These are phyloP conservation scores for Kazachstania taianensis DNA, from an alignment of 805 yeast species.

Conservation along the genomic window DNA sequence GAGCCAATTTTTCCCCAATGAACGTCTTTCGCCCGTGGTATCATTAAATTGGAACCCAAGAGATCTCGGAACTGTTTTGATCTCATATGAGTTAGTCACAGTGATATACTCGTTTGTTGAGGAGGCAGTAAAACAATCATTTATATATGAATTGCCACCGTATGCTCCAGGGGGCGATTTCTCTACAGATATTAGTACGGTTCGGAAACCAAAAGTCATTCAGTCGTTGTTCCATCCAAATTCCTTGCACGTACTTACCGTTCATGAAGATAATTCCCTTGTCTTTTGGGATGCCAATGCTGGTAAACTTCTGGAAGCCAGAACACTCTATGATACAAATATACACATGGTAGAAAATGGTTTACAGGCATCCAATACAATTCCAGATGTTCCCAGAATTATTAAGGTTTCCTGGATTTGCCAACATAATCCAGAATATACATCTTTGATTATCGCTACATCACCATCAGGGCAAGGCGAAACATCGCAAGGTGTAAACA, in stretches of 20 bases:
- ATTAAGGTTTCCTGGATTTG: conserved; percentile 67
- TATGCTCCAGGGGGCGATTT: conserved; percentile 67
- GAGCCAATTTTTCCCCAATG: conserved; percentile 42
- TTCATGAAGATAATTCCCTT: conserved; percentile 72
- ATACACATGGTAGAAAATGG: conserved; percentile 42
- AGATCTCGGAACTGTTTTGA: conserved; percentile 67
- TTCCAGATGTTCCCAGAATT: conserved; percentile 31
- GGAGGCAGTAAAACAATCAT: conserved; percentile 44
- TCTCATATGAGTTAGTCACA: conserved; percentile 62
- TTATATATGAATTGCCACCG: conserved; percentile 53
- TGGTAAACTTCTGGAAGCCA: conserved; percentile 64
- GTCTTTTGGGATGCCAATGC: conserved; percentile 89
- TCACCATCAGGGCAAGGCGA: conserved; percentile 34
- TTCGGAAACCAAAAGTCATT: conserved; percentile 34
- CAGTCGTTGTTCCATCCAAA: conserved; percentile 84
- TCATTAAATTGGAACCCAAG: conserved; percentile 78
- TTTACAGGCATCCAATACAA: conserved; percentile 11
- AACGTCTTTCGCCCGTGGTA: conserved; percentile 52
- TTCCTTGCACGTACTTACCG: conserved; percentile 72
- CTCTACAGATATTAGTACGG: conserved; percentile 14
- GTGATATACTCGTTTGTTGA: conserved; percentile 58
- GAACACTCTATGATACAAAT: conserved; percentile 56
- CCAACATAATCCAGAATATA: conserved; percentile 66
- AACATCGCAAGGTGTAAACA: conserved; percentile 34
- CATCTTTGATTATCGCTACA: conserved; percentile 62